Evolutionary conservation across 305 asterid genomes (phyloP).

Genomic region (Striga hermonthica): DNA sequence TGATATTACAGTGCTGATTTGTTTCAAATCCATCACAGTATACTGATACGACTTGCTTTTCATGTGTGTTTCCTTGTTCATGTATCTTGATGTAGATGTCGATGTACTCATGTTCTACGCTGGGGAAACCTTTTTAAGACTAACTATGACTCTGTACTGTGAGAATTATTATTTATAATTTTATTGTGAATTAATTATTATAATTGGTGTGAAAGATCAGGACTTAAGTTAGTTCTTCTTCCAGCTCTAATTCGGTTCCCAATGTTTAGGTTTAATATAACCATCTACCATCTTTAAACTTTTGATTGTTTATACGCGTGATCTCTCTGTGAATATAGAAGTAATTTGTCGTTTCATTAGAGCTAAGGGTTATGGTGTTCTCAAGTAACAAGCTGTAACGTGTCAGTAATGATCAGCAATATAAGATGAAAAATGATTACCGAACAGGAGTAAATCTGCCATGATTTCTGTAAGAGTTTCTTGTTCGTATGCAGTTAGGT

Average conservation of each 20-base stretch:
- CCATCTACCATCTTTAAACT: slow-evolving; percentile 2
- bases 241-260: slow-evolving; percentile 2
- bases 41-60: slow-evolving; percentile 13
- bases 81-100: neutral
- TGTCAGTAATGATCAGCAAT: neutral
- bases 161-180: slow-evolving; percentile 8
- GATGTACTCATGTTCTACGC: slow-evolving; percentile 23
- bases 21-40: neutral
- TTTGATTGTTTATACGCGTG: slow-evolving; percentile 20
- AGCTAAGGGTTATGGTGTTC: slow-evolving; percentile 11
- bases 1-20: slow-evolving; percentile 10
- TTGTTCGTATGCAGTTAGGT: neutral
- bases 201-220: neutral
- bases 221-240: neutral
- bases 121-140: slow-evolving; percentile 14
- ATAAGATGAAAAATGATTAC: slow-evolving; percentile 9
- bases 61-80: slow-evolving; percentile 5
- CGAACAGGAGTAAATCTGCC: slow-evolving; percentile 21
- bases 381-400: slow-evolving; percentile 1
- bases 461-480: slow-evolving; percentile 17
- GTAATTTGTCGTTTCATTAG: slow-evolving; percentile 19
- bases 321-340: slow-evolving; percentile 6
- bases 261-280: slow-evolving; percentile 1
- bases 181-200: neutral
- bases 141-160: slow-evolving; percentile 1